A percentile compares a stretch with the other conserved stretches of the same genome.
phyloP scores from a whole-genome alignment of 2,329 filamentous ascomycete species.

The Monosporascus sp. region DNA sequence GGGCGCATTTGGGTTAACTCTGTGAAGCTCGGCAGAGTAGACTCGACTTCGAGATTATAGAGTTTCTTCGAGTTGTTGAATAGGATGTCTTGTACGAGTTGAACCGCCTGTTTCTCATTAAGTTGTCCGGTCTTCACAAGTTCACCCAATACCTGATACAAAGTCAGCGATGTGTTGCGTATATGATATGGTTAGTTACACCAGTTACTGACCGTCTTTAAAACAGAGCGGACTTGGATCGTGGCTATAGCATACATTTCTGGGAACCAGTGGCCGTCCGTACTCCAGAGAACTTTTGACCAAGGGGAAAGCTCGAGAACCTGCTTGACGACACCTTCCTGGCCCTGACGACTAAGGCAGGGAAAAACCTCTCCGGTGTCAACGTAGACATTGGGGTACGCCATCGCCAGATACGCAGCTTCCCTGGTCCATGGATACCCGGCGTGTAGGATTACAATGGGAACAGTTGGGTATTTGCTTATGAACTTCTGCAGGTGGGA shows the following conservation, averaged over 20 bases:
- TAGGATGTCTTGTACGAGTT: slow-evolving; percentile 61
- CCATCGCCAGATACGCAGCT: slow-evolving; percentile 69
- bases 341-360: slow-evolving; percentile 68
- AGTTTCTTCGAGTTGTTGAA: slow-evolving; percentile 75
- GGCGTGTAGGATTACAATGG: slow-evolving; percentile 74
- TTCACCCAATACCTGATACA: slow-evolving; percentile 50
- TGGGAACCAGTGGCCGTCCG: slow-evolving; percentile 73
- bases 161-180: not conserved
- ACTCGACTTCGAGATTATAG: slow-evolving; percentile 55
- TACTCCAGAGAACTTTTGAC: slow-evolving; percentile 74
- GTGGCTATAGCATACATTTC: slow-evolving; percentile 73
- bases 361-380: slow-evolving; percentile 83
- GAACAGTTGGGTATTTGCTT: slow-evolving; percentile 60
- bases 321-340: slow-evolving; percentile 65
- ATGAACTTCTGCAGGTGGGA: slow-evolving; percentile 71
- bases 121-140: slow-evolving; percentile 62
- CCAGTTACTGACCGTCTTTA: slow-evolving; percentile 52
- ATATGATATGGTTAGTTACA: not conserved
- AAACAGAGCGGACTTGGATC: slow-evolving; percentile 63
- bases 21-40: slow-evolving; percentile 25
- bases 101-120: slow-evolving; percentile 54
- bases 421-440: slow-evolving; percentile 78
- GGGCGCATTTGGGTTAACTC: slow-evolving; percentile 12
- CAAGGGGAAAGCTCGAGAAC: slow-evolving; percentile 70
- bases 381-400: slow-evolving; percentile 75